These are phyloP conservation scores for Canavalia gladiata DNA, from an alignment of 306 rosid genomes.

Conservation along the genomic window DNA sequence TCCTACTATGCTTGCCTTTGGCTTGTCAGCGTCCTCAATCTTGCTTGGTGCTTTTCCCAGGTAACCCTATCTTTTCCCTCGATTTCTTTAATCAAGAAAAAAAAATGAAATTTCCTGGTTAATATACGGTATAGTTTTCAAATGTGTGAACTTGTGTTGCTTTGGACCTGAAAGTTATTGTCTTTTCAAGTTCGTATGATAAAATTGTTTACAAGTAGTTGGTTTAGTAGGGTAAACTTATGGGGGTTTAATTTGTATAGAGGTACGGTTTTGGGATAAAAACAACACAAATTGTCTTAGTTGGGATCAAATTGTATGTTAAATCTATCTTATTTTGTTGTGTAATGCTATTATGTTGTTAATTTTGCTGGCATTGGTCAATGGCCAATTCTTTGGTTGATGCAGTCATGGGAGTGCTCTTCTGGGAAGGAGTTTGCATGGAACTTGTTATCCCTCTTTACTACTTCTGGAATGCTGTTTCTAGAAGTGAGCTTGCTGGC, in stretches of 20 bases:
- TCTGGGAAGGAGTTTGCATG: slow-evolving; percentile 76
- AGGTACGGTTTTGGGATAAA: not conserved
- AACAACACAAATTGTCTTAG: not conserved
- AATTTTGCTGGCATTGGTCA: not conserved
- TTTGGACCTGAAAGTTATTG: not conserved
- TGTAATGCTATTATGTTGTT: not conserved
- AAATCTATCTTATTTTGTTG: not conserved
- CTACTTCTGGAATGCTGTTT: slow-evolving; percentile 94
- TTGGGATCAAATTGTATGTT: slow-evolving; percentile 1
- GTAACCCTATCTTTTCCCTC: slow-evolving; percentile 38
- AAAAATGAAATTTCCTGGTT: not conserved
- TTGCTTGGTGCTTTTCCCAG: slow-evolving; percentile 87
- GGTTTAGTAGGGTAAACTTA: not conserved
- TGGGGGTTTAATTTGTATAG: not conserved
- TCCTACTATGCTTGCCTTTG: slow-evolving; percentile 57
- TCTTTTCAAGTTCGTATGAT: too few species aligned
- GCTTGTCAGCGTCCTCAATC: slow-evolving; percentile 61
- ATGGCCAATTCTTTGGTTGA: slow-evolving; percentile 30
- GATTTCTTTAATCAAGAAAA: not conserved
- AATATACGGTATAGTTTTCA: not conserved
- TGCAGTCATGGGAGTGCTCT: slow-evolving; percentile 89
- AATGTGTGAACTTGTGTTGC: not conserved
- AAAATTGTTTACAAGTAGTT: not conserved
- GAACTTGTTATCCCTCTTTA: slow-evolving; percentile 83
- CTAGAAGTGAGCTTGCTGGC: slow-evolving; percentile 97